Evolutionary conservation across 2,329 filamentous ascomycete species (phyloP), one percentile per base, ranked within the genome.

Genomic region (Colletotrichum filicis): DNA sequence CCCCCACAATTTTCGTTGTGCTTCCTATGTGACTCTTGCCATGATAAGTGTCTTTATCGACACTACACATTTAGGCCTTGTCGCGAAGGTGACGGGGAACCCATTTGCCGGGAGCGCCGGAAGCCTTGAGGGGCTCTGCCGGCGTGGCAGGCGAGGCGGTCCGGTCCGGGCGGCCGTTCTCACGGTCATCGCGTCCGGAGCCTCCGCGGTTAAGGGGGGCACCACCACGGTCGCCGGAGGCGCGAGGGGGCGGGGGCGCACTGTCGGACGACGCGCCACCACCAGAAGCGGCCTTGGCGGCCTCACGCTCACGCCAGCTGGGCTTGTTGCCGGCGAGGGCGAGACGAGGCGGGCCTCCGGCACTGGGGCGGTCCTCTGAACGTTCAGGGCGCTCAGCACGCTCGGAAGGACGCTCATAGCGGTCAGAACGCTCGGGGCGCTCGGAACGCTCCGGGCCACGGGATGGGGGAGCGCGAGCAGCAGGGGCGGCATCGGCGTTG

Each of bases 231-330:
- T 42, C 37, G 71, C 80, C 84, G 35, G 37, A 42, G 37, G 80
- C 79, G n/a, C 78, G 71, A 67, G 82, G 77, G 55, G 76, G 75
- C 24, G 80, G 88, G 46, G 88, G 83, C 59, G 82, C 77, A 46
- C 71, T 73, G 46, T 73, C 71, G 82, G 42, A 49, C 8, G 42
- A 49, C 19, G 80, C 64, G 79, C 75, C 74, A 14, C 78, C 78
- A n/a, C 79, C 78, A 16, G 76, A 79, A 11, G 79, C 77, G 46
- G 84, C 80, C 77, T 78, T 87, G 73, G 86, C 84, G 63, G 90
- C 90, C 82, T 94, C 89, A 78, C 92, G 92, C 37, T 95, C 93
- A 81, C 93, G 91, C 93, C 93, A 95, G 78, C 88, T 90, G 67
- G 91, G 87, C 84, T 91, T 92, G 74, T 85, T 82, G 74, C 89